Evolutionary conservation across 2,329 filamentous ascomycete species (phyloP).

Genomic region (Tolypocladium ovalisporum): DNA sequence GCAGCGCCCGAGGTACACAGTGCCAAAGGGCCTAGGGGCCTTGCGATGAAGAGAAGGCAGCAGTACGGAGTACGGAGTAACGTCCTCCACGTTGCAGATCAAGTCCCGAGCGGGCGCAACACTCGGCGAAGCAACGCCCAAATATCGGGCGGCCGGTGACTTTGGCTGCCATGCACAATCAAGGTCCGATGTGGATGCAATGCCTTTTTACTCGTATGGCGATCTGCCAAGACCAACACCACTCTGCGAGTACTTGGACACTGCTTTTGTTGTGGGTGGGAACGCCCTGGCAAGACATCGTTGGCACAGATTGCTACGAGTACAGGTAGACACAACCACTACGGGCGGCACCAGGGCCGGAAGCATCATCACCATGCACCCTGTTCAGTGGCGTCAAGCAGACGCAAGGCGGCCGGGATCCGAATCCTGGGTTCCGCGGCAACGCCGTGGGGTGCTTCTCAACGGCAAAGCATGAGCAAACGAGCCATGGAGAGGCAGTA

Average conservation of each 20-base stretch:
- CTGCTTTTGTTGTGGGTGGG: neutral
- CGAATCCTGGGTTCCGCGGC: conserved; percentile 8
- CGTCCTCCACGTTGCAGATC: neutral
- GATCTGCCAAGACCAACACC: neutral
- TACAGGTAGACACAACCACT: neutral
- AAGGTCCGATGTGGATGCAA: conserved; percentile 1
- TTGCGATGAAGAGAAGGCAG: neutral
- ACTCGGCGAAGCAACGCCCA: neutral
- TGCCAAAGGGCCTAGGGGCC: neutral
- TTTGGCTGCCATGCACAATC: neutral
- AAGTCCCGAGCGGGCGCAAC: neutral
- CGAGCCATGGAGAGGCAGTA: neutral
- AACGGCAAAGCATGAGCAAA: neutral
- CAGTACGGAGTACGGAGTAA: no score
- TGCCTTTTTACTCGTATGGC: neutral
- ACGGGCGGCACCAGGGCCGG: neutral
- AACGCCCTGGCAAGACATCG: neutral
- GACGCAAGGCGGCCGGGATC: conserved; percentile 13
- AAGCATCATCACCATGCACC: conserved; percentile 5
- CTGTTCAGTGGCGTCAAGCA: neutral
- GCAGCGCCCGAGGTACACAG: neutral
- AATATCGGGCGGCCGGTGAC: neutral
- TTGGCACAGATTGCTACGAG: neutral
- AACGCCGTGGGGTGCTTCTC: neutral
- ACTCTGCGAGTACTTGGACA: no score